These are phyloP conservation scores for Gnaphalium uliginosum DNA, from an alignment of 129 eudicot species.

Conservation along the genomic window DNA sequence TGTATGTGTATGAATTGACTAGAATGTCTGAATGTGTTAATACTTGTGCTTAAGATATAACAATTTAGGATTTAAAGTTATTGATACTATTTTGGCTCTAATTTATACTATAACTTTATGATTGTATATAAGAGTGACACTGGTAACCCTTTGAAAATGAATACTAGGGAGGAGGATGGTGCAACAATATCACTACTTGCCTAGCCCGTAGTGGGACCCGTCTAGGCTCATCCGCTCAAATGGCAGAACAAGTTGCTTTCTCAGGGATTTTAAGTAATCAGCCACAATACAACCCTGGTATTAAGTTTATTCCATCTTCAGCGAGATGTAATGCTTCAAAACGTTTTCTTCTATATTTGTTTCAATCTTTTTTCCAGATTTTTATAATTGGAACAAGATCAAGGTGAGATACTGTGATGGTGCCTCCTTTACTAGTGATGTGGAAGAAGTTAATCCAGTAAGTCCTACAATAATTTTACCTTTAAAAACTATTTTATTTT, in stretches of 20 bases:
- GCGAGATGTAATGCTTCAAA: neutral
- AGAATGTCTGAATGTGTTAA: neutral
- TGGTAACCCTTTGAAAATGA: conserved; percentile 13
- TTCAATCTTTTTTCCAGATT: conserved; percentile 46
- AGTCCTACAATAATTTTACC: conserved; percentile 27
- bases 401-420: conserved; percentile 96
- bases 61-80: neutral
- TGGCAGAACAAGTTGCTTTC: conserved; percentile 62
- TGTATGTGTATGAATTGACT: neutral
- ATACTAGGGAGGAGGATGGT: conserved; percentile 97
- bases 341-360: neutral
- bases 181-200: conserved; percentile 77
- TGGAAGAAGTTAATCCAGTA: conserved; percentile 79
- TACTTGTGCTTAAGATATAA: conserved; percentile 1
- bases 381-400: conserved; percentile 86
- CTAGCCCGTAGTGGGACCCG: conserved; percentile 53
- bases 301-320: neutral
- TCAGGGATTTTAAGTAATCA: conserved; percentile 76
- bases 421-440: conserved; percentile 83
- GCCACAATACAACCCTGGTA: conserved; percentile 70
- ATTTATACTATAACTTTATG: neutral
- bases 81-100: neutral
- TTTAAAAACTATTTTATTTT: neutral
- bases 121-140: conserved; percentile 18
- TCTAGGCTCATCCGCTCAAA: conserved; percentile 74